These are phyloP conservation scores for Suillus bovinus DNA, from an alignment of 768 basidiomycete species.

Conservation along the genomic window DNA sequence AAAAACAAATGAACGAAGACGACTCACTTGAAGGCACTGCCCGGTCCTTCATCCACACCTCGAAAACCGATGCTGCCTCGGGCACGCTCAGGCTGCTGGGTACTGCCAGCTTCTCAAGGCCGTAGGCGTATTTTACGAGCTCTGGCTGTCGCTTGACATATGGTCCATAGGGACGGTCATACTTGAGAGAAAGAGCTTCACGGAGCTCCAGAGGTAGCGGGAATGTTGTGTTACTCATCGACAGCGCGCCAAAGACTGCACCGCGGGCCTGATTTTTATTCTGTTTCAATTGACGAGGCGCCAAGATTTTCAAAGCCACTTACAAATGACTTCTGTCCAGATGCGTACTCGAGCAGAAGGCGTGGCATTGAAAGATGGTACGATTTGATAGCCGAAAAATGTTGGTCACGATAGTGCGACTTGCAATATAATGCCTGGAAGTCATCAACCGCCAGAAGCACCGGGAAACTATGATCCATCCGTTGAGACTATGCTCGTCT, in stretches of 20 bases:
- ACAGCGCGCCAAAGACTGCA: slow-evolving; percentile 70
- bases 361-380: slow-evolving; percentile 82
- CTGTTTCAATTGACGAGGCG: neutral
- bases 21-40: slow-evolving; percentile 52
- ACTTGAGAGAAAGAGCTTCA: slow-evolving; percentile 54
- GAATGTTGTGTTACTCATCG: slow-evolving; percentile 58
- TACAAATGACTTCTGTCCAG: slow-evolving; percentile 70
- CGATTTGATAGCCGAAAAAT: slow-evolving; percentile 64
- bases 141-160: slow-evolving; percentile 55
- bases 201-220: slow-evolving; percentile 62
- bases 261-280: slow-evolving; percentile 54
- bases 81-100: slow-evolving; percentile 58
- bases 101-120: slow-evolving; percentile 49
- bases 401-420: slow-evolving; percentile 72
- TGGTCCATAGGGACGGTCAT: slow-evolving; percentile 45
- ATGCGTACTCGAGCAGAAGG: slow-evolving; percentile 73
- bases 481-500: neutral
- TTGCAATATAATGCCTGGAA: slow-evolving; percentile 77
- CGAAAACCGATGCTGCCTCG: slow-evolving; percentile 77
- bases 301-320: slow-evolving; percentile 26
- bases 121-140: slow-evolving; percentile 54
- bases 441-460: slow-evolving; percentile 85
- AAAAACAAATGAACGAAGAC: neutral
- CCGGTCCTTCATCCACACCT: slow-evolving; percentile 69
- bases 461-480: slow-evolving; percentile 55